phyloP scores from a whole-genome alignment of 2,329 filamentous ascomycete species.

The Xylariaceae sp. region DNA sequence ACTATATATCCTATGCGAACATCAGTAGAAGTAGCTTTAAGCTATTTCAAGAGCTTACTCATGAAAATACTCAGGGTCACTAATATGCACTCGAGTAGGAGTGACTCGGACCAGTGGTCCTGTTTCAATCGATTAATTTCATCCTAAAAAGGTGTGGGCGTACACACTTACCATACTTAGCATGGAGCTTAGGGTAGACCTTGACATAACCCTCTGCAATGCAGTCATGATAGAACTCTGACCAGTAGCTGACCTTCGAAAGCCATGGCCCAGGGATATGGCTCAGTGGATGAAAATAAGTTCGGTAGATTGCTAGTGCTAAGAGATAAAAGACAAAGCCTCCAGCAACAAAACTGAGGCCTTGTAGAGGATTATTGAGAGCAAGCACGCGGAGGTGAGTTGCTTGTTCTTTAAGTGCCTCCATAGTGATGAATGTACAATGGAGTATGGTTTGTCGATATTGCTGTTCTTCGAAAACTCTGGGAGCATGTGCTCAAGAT shows the following conservation, averaged over 20 bases:
- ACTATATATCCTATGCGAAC: slow-evolving; percentile 12
- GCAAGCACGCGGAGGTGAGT: background rate
- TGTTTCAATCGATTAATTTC: background rate
- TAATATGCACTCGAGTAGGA: slow-evolving; percentile 20
- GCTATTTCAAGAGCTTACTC: slow-evolving; percentile 2
- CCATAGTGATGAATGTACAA: background rate
- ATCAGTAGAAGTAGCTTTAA: background rate
- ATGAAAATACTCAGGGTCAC: slow-evolving; percentile 19
- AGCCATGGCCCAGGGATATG: slow-evolving; percentile 18
- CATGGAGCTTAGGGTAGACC: slow-evolving; percentile 18
- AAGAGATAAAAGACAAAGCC: background rate
- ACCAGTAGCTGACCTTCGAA: slow-evolving; percentile 11
- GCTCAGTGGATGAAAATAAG: slow-evolving; percentile 17
- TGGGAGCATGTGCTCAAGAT: too few species aligned
- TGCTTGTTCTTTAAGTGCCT: background rate
- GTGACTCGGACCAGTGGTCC: slow-evolving; percentile 20
- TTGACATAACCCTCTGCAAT: slow-evolving; percentile 21
- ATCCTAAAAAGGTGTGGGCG: too few species aligned
- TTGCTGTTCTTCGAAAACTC: background rate
- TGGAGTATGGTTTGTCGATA: background rate
- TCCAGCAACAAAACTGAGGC: background rate
- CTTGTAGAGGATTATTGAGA: background rate
- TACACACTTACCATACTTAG: slow-evolving; percentile 17
- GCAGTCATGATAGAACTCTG: slow-evolving; percentile 22
- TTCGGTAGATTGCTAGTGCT: slow-evolving; percentile 8